These are phyloP conservation scores for Aspergillus baeticus DNA, from an alignment of 495 filamentous ascomycete species.

Conservation along the genomic window DNA sequence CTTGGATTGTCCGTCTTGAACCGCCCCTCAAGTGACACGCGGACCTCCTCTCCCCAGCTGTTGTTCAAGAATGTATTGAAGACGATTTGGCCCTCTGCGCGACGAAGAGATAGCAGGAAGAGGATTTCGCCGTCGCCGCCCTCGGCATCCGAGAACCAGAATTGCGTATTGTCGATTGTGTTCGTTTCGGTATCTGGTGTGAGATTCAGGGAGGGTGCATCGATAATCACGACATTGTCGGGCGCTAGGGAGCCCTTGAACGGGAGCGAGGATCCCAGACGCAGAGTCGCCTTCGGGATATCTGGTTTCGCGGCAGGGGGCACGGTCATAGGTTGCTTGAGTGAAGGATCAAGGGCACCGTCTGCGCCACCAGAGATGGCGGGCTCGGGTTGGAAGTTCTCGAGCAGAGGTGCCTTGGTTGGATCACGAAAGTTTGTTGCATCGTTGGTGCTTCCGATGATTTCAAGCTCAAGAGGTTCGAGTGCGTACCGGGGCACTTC, in stretches of 20 bases:
- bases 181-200: not conserved
- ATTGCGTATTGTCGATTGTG: not conserved
- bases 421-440: not conserved
- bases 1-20: not conserved
- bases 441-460: slow-evolving; percentile 1
- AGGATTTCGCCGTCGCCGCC: not conserved
- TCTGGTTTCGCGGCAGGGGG: not conserved
- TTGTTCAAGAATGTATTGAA: not conserved
- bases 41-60: not conserved
- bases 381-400: not conserved
- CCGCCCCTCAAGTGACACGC: not conserved
- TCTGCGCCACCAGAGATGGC: not conserved
- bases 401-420: not conserved
- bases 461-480: not conserved
- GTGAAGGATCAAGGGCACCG: not conserved
- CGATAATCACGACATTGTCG: not conserved
- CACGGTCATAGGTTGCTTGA: not conserved
- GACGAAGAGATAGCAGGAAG: not conserved
- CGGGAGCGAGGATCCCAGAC: not conserved
- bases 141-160: not conserved
- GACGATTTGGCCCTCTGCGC: not conserved
- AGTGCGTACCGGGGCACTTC: not conserved
- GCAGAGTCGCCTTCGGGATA: not conserved
- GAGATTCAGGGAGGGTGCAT: not conserved
- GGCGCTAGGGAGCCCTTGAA: not conserved